Base-by-base conservation (phyloP, 78 protist species). In the Mastigamoeba balamuthi region DNA sequence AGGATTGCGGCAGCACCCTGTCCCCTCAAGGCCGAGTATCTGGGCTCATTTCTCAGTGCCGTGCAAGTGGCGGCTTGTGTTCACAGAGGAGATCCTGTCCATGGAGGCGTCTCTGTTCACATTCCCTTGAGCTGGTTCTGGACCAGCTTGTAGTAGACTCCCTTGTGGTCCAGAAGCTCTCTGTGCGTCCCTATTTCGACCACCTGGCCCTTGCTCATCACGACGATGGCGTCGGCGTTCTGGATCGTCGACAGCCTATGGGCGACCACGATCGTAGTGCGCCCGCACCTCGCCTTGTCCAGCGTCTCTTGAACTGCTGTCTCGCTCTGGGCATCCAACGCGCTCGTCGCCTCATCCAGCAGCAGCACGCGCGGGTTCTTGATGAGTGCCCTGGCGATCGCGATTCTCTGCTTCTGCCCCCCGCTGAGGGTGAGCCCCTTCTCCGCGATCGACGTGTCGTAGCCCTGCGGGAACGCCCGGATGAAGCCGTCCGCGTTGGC, bases 331-430 rank as follows among this genome's bases (percentile, higher is more conserved):
- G 90, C 76, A 76, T 97, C 99, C n/a, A 97, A 91, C 27, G 98
- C 97, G 0, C 89, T 67, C 36, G 99, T 97, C 9, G 97, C 96
- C 74, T 97, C 99, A 79, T 97, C 99, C 4, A 95, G 80, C 33
- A 97, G 41, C n/a, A 97, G 71, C 2, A 97, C 63, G 65, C 43
- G 44, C 40, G 99, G 95, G 27, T 89, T 72, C 35, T 78, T 37
- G 40, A 95, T 8, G 17, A 95, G 65, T 0, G 96, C 97, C 25
- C 99, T 76, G 0, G 99, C 99, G 33, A 97, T 95, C 40, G 87
- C 97, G 43, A 69, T 76, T 53, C 85, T 82, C 69, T 96, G 99
- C 78, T 85, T 85, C 83, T 97, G 97, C 1, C 99, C 99, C 9
- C 98, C 99, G 1, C 93, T 85, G 7, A 96, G 80, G 58, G 73